Percentiles rank a stretch among this genome's conserved stretches.
Conservation (phyloP, 768 basidiomycete species). For the Suillus plorans region DNA sequence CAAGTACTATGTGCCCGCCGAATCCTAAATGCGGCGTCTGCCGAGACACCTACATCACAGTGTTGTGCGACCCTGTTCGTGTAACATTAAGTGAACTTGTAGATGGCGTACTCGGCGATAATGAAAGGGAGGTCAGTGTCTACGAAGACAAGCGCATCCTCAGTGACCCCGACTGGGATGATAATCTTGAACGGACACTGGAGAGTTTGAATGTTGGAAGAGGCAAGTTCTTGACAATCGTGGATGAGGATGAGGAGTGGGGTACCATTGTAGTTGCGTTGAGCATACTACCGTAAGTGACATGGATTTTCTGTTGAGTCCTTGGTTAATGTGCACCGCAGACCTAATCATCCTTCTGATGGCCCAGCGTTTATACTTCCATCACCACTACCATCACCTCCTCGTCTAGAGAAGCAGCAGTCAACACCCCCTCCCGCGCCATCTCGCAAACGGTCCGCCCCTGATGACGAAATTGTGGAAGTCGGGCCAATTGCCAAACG, state of each 20-base stretch:
- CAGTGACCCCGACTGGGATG: slow-evolving; percentile 92
- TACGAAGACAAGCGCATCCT: slow-evolving; percentile 86
- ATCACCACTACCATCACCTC: slow-evolving; percentile 58
- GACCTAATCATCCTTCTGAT: slow-evolving; percentile 55
- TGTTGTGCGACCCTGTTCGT: slow-evolving; percentile 71
- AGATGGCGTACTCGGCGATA: slow-evolving; percentile 55
- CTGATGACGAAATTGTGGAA: slow-evolving; percentile 57
- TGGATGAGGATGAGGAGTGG: slow-evolving; percentile 82
- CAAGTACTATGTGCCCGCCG: slow-evolving; percentile 63
- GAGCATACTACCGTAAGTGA: slow-evolving; percentile 67
- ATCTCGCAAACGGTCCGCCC: slow-evolving; percentile 55
- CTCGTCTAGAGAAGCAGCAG: slow-evolving; percentile 38
- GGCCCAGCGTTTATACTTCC: slow-evolving; percentile 63
- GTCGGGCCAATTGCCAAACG: slow-evolving; percentile 62
- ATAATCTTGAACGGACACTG: slow-evolving; percentile 79
- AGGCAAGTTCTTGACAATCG: slow-evolving; percentile 86
- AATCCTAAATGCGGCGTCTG: slow-evolving; percentile 84
- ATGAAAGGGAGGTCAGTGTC: slow-evolving; percentile 66
- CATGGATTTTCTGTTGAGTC: not conserved
- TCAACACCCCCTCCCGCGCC: slow-evolving; percentile 45
- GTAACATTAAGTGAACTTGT: slow-evolving; percentile 75
- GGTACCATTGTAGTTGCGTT: slow-evolving; percentile 73
- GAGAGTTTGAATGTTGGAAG: slow-evolving; percentile 76
- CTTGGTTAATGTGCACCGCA: slow-evolving; percentile 22
- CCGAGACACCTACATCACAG: slow-evolving; percentile 73